phyloP scores from a whole-genome alignment of 2,329 filamentous ascomycete genomes.

The Fusarium cicatricum region DNA sequence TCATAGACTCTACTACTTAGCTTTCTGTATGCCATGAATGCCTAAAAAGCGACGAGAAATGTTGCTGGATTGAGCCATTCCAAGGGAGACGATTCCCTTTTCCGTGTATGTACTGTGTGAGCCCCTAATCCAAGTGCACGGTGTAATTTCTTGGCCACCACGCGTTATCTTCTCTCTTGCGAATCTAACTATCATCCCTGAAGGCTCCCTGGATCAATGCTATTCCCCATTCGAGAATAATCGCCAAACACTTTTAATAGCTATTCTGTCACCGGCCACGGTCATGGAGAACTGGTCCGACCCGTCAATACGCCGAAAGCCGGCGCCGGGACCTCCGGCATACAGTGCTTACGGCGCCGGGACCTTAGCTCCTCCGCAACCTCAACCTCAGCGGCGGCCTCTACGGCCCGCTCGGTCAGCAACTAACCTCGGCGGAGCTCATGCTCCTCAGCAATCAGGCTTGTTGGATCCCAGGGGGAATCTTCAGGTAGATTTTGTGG shows the following conservation, averaged over 20 bases:
- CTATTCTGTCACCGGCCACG: not conserved
- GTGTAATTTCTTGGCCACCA: slow-evolving; percentile 38
- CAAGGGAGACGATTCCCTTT: not conserved
- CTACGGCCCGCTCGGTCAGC: slow-evolving; percentile 39
- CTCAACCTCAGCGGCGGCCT: slow-evolving; percentile 32
- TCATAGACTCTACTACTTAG: not conserved
- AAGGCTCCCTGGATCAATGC: slow-evolving; percentile 15
- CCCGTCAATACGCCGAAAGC: slow-evolving; percentile 21
- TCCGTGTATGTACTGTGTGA: slow-evolving; percentile 23
- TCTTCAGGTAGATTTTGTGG: slow-evolving; percentile 37
- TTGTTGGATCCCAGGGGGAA: slow-evolving; percentile 28
- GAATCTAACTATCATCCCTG: not conserved
- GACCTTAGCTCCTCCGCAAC: slow-evolving; percentile 29
- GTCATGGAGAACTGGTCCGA: slow-evolving; percentile 24
- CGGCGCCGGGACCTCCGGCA: slow-evolving; percentile 25
- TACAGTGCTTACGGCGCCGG: slow-evolving; percentile 23
- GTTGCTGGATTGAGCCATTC: not conserved
- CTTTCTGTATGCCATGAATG: not conserved
- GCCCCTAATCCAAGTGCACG: slow-evolving; percentile 25
- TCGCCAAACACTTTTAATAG: not conserved
- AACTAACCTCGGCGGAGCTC: slow-evolving; percentile 37
- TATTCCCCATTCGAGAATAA: not conserved
- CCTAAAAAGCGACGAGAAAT: not conserved
- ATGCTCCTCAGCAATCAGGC: slow-evolving; percentile 33
- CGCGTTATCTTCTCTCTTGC: slow-evolving; percentile 1